Evolutionary conservation across 345 rosid species (phyloP), one percentile per base, ranked within the genome.

Genomic region (Sonneratia alba): DNA sequence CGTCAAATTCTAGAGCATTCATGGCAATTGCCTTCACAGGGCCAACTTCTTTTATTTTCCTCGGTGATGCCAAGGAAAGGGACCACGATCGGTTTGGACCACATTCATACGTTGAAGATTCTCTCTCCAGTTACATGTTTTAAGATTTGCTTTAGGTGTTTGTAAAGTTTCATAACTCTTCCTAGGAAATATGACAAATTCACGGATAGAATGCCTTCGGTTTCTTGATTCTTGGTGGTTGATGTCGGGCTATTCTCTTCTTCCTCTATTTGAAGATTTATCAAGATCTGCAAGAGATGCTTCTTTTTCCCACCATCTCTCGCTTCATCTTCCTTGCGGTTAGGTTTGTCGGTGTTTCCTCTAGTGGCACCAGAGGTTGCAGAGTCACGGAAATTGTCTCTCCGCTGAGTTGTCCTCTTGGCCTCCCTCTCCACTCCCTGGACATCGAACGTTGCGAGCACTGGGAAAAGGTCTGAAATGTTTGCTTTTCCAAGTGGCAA

Each of bases 391-490:
- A 77, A 48, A 12, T 62, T 13, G 10, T 82, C 86, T 16, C 76
- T 21, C 36, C 14, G 3, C 3, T 11, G 8, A 0, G 8, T 0
- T 0, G 77, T 18, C 66, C 66, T 70, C 72, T 19, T 80, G 62
- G 77, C 43, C 48, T 74, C 38, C 72, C 48, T 80, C 68, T 70
- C 74, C 15, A 82, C 34, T 49, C 87, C 90, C 74, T 90, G 93
- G 70, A 87, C 71, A 74, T 88, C 90, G 32, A 87, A 82, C 68
- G 84, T 59, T 0, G 77, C 86, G 73, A 87, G 36, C 42, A 43
- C 55, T 0, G 91, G 91, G n/a, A 79, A 81, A 68, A 88, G 87
- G 66, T 87, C 93, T 0, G 90, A 85, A 53, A 90, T 1, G 66
- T 90, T 84, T 0, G 87, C 82, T 5, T 15, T 18, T 21, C 81